Conservation (phyloP, 1,284 basidiomycete species). For the Pseudozyma thailandica region DNA sequence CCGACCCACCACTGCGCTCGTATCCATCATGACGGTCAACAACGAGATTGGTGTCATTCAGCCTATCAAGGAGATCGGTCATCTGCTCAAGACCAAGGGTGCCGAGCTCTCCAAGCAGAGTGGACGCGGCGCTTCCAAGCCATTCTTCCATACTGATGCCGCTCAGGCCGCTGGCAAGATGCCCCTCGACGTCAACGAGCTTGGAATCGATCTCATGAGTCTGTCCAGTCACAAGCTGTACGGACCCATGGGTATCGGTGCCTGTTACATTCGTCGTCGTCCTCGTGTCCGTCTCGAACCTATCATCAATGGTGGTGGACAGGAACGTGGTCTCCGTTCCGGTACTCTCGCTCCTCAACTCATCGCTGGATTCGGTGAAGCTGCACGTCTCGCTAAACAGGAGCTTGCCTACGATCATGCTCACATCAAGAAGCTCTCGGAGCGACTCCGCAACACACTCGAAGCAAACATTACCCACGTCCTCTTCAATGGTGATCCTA, state of each 20-base stretch:
- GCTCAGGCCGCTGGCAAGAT: slow-evolving; percentile 86
- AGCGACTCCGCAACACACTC: slow-evolving; percentile 84
- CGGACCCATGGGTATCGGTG: slow-evolving; percentile 96
- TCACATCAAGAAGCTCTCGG: slow-evolving; percentile 79
- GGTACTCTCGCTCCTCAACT: slow-evolving; percentile 92
- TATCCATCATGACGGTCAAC: slow-evolving; percentile 98
- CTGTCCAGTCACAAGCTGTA: slow-evolving; percentile 98
- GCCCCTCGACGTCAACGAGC: slow-evolving; percentile 83
- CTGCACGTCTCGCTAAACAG: slow-evolving; percentile 86
- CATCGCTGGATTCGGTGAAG: slow-evolving; percentile 93
- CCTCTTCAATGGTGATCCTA: slow-evolving; percentile 89
- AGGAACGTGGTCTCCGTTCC: slow-evolving; percentile 93
- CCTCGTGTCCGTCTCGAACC: slow-evolving; percentile 95
- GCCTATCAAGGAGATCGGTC: slow-evolving; percentile 93
- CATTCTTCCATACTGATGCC: slow-evolving; percentile 97
- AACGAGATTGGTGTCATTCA: slow-evolving; percentile 99
- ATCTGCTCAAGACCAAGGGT: slow-evolving; percentile 73
- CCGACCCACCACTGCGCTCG: slow-evolving; percentile 81
- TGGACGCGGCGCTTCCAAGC: slow-evolving; percentile 71
- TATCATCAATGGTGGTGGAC: slow-evolving; percentile 93
- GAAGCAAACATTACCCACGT: slow-evolving; percentile 86
- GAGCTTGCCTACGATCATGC: slow-evolving; percentile 91
- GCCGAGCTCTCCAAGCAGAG: slow-evolving; percentile 76
- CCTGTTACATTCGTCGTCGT: slow-evolving; percentile 89
- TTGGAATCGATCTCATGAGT: slow-evolving; percentile 94